Evolutionary conservation across 257 asterid species (phyloP).

Genomic region (Plantago major): DNA sequence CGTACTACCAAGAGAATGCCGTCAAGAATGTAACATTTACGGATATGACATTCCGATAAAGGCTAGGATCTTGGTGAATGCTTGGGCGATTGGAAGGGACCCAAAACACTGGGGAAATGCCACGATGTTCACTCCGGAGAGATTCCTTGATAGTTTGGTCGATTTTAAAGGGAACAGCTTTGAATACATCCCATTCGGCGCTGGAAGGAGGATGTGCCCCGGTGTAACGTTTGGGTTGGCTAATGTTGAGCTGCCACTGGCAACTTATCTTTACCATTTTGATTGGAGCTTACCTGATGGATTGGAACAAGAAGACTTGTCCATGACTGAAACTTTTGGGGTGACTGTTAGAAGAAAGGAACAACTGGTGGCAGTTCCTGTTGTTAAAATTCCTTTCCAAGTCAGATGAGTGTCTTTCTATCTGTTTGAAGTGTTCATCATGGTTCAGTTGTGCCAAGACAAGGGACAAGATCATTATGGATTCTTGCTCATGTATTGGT

Average conservation of each 20-base stretch:
- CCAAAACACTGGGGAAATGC: conserved; percentile 19
- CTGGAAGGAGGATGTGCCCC: conserved; percentile 31
- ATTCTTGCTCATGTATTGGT: not conserved
- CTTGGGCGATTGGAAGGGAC: conserved; percentile 21
- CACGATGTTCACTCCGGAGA: conserved; percentile 17
- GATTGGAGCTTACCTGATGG: conserved; percentile 23
- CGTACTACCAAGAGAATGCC: conserved; percentile 12
- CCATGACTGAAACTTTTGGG: conserved; percentile 24
- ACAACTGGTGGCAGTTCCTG: conserved; percentile 13
- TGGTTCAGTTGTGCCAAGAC: no score
- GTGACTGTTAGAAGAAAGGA: conserved; percentile 16
- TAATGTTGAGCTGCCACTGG: conserved; percentile 18
- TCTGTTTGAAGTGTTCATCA: no score
- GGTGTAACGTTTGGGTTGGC: conserved; percentile 19
- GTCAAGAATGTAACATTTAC: conserved; percentile 8
- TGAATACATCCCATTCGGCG: conserved; percentile 21
- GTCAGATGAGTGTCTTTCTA: no score
- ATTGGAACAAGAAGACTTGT: conserved; percentile 14
- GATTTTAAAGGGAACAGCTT: conserved; percentile 5
- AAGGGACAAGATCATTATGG: not conserved
- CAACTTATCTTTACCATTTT: conserved; percentile 21
- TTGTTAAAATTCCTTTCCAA: conserved; percentile 8
- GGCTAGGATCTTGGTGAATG: conserved; percentile 16
- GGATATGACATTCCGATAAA: conserved; percentile 21
- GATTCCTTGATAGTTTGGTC: conserved; percentile 13